A percentile compares a stretch with the other conserved stretches of the same genome.
Conservation (phyloP, 2,329 filamentous ascomycete genomes). For the Alternaria rosae region DNA sequence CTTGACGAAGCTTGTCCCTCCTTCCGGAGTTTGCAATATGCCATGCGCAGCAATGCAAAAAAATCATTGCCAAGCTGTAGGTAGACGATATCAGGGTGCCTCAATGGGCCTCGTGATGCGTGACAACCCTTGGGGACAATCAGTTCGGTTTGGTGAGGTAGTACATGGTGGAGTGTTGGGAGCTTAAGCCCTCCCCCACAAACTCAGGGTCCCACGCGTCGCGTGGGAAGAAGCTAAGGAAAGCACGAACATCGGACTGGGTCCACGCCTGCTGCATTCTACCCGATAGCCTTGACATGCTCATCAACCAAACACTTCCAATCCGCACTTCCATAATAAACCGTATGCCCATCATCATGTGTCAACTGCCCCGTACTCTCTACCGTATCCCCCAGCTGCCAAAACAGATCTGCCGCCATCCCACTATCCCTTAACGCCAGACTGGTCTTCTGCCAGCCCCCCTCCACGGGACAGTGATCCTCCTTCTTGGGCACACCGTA, state of each 20-base stretch:
- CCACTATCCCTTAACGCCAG: conserved; percentile 29
- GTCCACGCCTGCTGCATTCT: conserved; percentile 1
- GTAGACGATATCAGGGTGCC: neutral
- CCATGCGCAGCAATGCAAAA: neutral
- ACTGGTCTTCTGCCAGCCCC: conserved; percentile 42
- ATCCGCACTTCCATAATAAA: conserved; percentile 38
- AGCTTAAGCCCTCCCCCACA: neutral
- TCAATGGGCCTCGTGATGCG: neutral
- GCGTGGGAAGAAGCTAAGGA: neutral
- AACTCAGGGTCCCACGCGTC: conserved; percentile 2
- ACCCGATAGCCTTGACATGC: conserved; percentile 37
- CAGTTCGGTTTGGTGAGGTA: conserved; percentile 2
- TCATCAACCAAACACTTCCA: conserved; percentile 43
- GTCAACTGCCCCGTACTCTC: conserved; percentile 32
- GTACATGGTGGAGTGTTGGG: conserved; percentile 5
- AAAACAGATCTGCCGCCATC: conserved; percentile 46
- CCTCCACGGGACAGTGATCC: conserved; percentile 39
- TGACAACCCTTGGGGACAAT: conserved; percentile 4
- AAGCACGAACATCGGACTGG: neutral
- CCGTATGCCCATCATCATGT: conserved; percentile 42
- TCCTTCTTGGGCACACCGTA: conserved; percentile 40
- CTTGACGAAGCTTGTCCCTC: neutral
- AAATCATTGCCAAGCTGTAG: conserved; percentile 1
- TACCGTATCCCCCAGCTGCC: conserved; percentile 42
- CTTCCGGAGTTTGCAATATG: neutral